Percentiles rank a stretch among this genome's conserved stretches.
These are phyloP conservation scores for Calonectria leucothoes DNA, from an alignment of 2,329 filamentous ascomycete species.

Conservation along the genomic window DNA sequence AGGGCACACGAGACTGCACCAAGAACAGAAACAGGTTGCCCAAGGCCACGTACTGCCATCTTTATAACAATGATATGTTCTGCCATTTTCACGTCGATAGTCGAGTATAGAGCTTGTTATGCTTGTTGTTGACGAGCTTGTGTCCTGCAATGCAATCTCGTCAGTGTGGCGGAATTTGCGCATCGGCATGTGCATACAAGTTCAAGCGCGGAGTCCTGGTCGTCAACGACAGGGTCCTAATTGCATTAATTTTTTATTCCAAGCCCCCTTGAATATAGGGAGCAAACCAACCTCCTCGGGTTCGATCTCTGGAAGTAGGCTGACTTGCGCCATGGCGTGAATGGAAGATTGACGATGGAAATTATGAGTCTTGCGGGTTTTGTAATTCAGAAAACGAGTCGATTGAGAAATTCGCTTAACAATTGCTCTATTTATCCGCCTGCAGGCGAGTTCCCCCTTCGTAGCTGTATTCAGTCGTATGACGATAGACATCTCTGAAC, in stretches of 20 bases:
- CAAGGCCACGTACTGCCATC: neutral
- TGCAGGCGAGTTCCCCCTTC: neutral
- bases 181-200: neutral
- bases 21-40: neutral
- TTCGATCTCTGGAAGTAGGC: neutral
- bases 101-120: conserved; percentile 10
- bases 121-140: neutral
- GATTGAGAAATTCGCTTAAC: neutral
- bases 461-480: neutral
- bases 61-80: neutral
- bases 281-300: neutral
- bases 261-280: neutral
- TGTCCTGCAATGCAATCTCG: neutral
- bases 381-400: neutral
- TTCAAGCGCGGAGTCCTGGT: neutral
- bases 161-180: neutral
- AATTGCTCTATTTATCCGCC: neutral
- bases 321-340: neutral
- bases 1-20: neutral
- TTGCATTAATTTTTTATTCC: neutral
- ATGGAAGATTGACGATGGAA: neutral
- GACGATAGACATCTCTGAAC: neutral
- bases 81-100: conserved; percentile 16
- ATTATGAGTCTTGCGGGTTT: neutral
- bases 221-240: neutral